A percentile compares a stretch with the other conserved stretches of the same genome.
Evolutionary conservation across 1,139 yeast species (phyloP).

Genomic region (Saccharomyces uvarum): DNA sequence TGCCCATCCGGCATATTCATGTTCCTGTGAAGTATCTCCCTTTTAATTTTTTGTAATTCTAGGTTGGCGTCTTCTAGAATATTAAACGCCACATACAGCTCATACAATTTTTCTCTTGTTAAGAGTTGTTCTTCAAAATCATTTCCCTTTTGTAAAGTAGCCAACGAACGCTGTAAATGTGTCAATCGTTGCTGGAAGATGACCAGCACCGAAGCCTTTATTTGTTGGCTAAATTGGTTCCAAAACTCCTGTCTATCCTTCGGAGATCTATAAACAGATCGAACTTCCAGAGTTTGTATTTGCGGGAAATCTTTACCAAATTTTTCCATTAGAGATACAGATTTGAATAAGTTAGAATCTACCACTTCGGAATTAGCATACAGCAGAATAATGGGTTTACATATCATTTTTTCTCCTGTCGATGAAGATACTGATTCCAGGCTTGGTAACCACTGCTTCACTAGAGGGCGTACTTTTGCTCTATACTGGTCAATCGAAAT

Average conservation of each 20-base stretch:
- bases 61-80: constrained; percentile 22
- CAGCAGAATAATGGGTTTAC: constrained; percentile 22
- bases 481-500: constrained; percentile 68
- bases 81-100: constrained; percentile 21
- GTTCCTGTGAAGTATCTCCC: constrained; percentile 8
- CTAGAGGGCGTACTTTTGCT: constrained; percentile 69
- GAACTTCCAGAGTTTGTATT: constrained; percentile 23
- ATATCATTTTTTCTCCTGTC: not conserved
- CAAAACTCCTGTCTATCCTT: constrained; percentile 28
- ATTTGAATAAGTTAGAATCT: constrained; percentile 28
- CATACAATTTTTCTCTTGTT: constrained; percentile 22
- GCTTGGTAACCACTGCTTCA: constrained; percentile 69
- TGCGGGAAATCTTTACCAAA: constrained; percentile 31
- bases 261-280: constrained; percentile 30
- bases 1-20: constrained; percentile 16
- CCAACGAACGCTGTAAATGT: constrained; percentile 4
- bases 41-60: constrained; percentile 16
- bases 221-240: constrained; percentile 19
- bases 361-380: constrained; percentile 28
- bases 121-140: constrained; percentile 11
- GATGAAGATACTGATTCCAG: not conserved
- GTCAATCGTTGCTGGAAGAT: constrained; percentile 24
- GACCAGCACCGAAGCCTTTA: constrained; percentile 20
- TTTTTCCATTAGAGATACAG: constrained; percentile 28
- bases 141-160: not conserved